Base-by-base conservation (phyloP, 192 early-diverging fungal species). In the Irineochytrium annulatum region DNA sequence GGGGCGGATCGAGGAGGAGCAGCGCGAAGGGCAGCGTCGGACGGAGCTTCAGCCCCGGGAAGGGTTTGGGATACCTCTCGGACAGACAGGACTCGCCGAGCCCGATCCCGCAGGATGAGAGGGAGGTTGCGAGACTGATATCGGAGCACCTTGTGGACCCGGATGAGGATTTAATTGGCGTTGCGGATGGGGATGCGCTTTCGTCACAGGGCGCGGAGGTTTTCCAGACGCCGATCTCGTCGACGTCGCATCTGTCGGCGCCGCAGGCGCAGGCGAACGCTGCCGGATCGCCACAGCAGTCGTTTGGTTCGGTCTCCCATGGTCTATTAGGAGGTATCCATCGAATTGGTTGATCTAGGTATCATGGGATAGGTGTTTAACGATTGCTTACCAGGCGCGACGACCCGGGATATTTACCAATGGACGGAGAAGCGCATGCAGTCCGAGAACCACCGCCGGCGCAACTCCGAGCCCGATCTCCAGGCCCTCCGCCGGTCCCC, bases 331-430 rank as follows among this genome's bases (percentile, higher is more conserved):
- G 74, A 39, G 70, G 70, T 71, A 58, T 3, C 34, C 39, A 34
- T 43, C 22, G 3, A 1, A n/a, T 31, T 22, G 43, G 17, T 59
- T 29, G 37, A 11, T 33, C 30, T 17, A 29, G 17, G n/a, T 0
- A 33, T n/a, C 29, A 26, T 35, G 16, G 16, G 45, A 24, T 30
- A 43, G 20, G 14, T 11, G 13, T 34, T 20, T 59, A n/a, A 37
- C 14, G 17, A 20, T 31, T 20, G 4, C 31, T 43, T 5, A 19
- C 27, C 35, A 72, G 91, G 87, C 29, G 86, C 89, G 57, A 88
- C 87, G 58, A 92, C 93, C 2, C 85, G 88, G 52, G 86, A 92
- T 52, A 87, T 96, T 56, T 96, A 96, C 70, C 86, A 90, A 72
- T 93, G 90, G 89, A 78, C 86, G 20, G 85, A 92, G 43, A 79